phyloP scores from a whole-genome alignment of 2,329 filamentous ascomycete species.

The Lecanosticta acicola region DNA sequence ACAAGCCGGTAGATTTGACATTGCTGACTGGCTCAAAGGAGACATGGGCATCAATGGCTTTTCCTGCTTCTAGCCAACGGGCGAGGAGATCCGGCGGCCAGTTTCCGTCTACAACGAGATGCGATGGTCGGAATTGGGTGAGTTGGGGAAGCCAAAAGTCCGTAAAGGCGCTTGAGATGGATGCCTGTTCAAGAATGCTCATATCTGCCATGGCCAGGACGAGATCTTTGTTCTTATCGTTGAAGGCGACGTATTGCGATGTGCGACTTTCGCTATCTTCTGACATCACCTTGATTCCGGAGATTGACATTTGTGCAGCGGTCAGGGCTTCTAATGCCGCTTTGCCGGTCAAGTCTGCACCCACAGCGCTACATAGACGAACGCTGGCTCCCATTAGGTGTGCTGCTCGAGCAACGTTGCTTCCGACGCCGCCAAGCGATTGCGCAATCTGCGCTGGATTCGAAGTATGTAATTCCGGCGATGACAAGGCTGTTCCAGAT shows the following conservation, averaged over 20 bases:
- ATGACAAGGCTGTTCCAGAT: conserved; percentile 35
- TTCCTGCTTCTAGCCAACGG: conserved; percentile 61
- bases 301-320: conserved; percentile 58
- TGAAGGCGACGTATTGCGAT: conserved; percentile 87
- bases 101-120: conserved; percentile 82
- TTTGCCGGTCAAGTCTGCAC: conserved; percentile 70
- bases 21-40: conserved; percentile 87
- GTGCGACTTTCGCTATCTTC: conserved; percentile 55
- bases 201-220: conserved; percentile 96
- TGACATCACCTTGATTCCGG: conserved; percentile 51
- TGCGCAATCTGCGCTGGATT: conserved; percentile 78
- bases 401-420: conserved; percentile 83
- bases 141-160: conserved; percentile 58
- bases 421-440: conserved; percentile 82
- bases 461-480: conserved; percentile 65
- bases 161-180: conserved; percentile 25
- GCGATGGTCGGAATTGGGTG: conserved; percentile 56
- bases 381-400: conserved; percentile 63
- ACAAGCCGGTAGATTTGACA: conserved; percentile 68
- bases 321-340: conserved; percentile 64
- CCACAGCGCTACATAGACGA: conserved; percentile 72
- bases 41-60: conserved; percentile 52
- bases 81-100: conserved; percentile 65
- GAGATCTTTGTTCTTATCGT: conserved; percentile 75
- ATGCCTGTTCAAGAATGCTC: conserved; percentile 61